phyloP scores from a whole-genome alignment of 2,329 filamentous ascomycete genomes.

The Talaromyces atroroseus region DNA sequence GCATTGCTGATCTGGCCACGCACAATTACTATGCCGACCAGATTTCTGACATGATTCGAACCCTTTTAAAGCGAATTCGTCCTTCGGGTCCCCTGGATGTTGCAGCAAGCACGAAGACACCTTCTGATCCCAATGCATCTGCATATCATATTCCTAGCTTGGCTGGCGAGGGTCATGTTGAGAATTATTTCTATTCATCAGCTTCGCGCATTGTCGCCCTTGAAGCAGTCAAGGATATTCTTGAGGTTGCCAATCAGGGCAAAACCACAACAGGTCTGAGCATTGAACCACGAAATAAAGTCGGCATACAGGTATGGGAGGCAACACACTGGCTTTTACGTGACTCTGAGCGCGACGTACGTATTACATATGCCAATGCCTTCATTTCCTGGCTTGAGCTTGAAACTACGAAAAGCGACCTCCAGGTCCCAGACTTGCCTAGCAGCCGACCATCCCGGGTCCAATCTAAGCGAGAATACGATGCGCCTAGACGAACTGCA shows the following conservation, averaged over 20 bases:
- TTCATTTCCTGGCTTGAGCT: constrained; percentile 76
- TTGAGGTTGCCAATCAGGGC: constrained; percentile 71
- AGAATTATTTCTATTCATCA: constrained; percentile 59
- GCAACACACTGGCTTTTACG: constrained; percentile 90
- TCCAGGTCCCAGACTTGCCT: constrained; percentile 56
- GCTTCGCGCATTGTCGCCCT: constrained; percentile 62
- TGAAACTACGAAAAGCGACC: constrained; percentile 66
- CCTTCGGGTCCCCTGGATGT: constrained; percentile 49
- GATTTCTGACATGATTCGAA: constrained; percentile 85
- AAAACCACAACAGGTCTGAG: constrained; percentile 52
- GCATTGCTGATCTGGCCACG: constrained; percentile 84
- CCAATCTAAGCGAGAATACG: constrained; percentile 39
- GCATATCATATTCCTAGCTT: constrained; percentile 37
- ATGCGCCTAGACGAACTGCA: constrained; percentile 50
- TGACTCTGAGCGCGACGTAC: constrained; percentile 70
- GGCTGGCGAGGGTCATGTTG: constrained; percentile 49
- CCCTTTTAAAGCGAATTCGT: constrained; percentile 72
- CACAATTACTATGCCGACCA: constrained; percentile 98
- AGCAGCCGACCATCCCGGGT: constrained; percentile 43
- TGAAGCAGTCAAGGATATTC: constrained; percentile 72
- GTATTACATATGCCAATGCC: constrained; percentile 79
- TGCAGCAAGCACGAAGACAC: constrained; percentile 40
- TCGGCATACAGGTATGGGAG: constrained; percentile 84
- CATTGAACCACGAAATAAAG: constrained; percentile 65
- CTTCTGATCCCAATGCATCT: constrained; percentile 44